Evolutionary conservation across 1,139 yeast species (phyloP), one percentile per base, ranked within the genome.

Genomic region (Geotrichum fermentans): DNA sequence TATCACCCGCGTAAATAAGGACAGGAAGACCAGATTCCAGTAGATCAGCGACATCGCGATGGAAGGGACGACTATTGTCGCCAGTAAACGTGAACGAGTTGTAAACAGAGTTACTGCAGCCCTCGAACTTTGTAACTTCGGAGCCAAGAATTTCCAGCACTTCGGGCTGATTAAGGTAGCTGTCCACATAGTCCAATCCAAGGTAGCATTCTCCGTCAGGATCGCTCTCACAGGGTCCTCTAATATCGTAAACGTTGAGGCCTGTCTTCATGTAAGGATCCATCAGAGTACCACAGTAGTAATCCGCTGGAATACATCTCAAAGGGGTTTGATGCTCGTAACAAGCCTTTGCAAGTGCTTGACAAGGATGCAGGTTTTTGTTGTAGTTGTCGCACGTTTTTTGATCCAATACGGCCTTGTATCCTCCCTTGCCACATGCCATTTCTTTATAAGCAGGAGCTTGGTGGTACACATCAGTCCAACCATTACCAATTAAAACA

Each of bases 391-490:
- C 77, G 73, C 98, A 92, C 66, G 85, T 83, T 55, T 83, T 90
- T 45, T 83, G 86, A 34, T 77, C 73, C 61, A 92, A 73, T 8
- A 89, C 95, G 8, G 95, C 74, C 35, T 85, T 83, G 58, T 82
- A 85, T 43, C 96, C 97, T 63, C 96, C 96, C 61, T 79, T 73
- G 57, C 97, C 96, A 70, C 98, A 92, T 10, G 97, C 97, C 98
- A 92, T 92, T 67, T 95, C 95, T 71, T 86, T 86, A 70, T 88
- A 92, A 68, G 82, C 81, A 59, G 83, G 83, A 68, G 84, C 86
- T 72, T 92, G 98, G 56, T 81, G 80, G 66, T 87, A 78, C 14
- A 95, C 90, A 69, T 92, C 97, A 49, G 97, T 89, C 64, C 92
- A 78, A 52, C 98, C 98, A 65, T 92, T 92, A 64, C 98, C 98